A percentile compares a stretch with the other conserved stretches of the same genome.
These are phyloP conservation scores for Eucalyptus erythrocorys DNA, from an alignment of 345 rosid genomes.

Conservation along the genomic window DNA sequence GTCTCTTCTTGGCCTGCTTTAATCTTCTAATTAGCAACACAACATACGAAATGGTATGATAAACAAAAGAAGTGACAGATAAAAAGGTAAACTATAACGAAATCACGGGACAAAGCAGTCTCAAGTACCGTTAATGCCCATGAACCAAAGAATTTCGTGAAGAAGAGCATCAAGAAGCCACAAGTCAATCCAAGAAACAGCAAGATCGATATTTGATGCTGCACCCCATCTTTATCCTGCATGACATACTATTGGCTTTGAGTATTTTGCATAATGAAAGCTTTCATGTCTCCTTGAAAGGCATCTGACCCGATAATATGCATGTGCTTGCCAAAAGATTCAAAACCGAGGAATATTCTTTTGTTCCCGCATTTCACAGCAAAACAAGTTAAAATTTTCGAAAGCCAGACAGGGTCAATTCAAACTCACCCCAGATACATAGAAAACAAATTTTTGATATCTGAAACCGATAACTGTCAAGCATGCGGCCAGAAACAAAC, in stretches of 20 bases:
- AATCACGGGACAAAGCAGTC: not conserved
- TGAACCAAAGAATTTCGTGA: conserved; percentile 61
- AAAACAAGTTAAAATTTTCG: not conserved
- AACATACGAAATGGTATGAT: not conserved
- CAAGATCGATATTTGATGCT: conserved; percentile 83
- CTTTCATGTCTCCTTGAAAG: not conserved
- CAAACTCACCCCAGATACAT: not conserved
- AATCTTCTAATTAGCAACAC: not conserved
- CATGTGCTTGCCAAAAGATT: not conserved
- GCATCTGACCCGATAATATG: not conserved
- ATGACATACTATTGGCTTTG: not conserved
- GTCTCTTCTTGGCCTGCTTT: not conserved
- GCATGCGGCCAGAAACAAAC: not conserved
- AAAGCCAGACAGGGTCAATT: not conserved
- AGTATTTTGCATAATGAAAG: not conserved
- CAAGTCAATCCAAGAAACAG: conserved; percentile 65
- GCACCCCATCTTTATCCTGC: conserved; percentile 80
- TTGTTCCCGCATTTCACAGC: not conserved
- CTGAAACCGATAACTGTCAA: not conserved
- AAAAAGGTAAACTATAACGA: not conserved
- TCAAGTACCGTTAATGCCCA: conserved; percentile 67
- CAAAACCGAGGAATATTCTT: not conserved
- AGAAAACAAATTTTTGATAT: not conserved
- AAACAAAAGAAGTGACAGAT: not conserved
- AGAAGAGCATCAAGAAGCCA: conserved; percentile 58